Conservation (phyloP, 495 filamentous ascomycete species). For the Lophium mytilinum region DNA sequence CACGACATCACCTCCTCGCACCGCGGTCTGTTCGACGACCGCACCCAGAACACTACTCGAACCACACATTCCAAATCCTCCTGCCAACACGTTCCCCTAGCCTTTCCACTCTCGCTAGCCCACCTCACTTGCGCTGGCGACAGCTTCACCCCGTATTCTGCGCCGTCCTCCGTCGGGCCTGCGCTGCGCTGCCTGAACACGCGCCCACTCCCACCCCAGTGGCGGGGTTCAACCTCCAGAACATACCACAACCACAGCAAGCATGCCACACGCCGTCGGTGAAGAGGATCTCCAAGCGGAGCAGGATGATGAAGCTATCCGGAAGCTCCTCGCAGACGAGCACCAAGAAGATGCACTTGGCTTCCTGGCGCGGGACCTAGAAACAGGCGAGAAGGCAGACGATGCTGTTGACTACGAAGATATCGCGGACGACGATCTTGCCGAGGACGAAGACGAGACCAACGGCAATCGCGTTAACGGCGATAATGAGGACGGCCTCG, state of each 20-base stretch:
- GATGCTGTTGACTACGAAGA: conserved; percentile 85
- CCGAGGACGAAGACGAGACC: conserved; percentile 54
- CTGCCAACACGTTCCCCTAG: too few species aligned
- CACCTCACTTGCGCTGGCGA: too few species aligned
- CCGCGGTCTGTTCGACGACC: too few species aligned
- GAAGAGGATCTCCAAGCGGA: not conserved
- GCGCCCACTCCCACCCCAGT: too few species aligned
- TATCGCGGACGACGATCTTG: conserved; percentile 64
- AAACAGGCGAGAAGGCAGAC: conserved; percentile 64
- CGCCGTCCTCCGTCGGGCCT: too few species aligned
- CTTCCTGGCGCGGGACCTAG: conserved; percentile 34
- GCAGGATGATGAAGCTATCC: conserved; percentile 12
- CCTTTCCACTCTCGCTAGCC: too few species aligned
- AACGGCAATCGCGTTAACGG: not conserved
- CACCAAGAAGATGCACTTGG: conserved; percentile 2
- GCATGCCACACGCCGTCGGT: conserved; percentile 18
- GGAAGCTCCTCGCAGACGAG: conserved; percentile 3
- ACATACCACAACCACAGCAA: not conserved
- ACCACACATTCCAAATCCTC: too few species aligned
- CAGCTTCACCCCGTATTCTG: too few species aligned
- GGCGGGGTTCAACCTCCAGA: too few species aligned
- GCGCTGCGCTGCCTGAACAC: too few species aligned
- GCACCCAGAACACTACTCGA: too few species aligned
- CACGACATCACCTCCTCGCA: too few species aligned
- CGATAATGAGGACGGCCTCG: conserved; percentile 13